Evolutionary conservation across 805 yeast species (phyloP).

Genomic region (Nadsonia fulvescens): DNA sequence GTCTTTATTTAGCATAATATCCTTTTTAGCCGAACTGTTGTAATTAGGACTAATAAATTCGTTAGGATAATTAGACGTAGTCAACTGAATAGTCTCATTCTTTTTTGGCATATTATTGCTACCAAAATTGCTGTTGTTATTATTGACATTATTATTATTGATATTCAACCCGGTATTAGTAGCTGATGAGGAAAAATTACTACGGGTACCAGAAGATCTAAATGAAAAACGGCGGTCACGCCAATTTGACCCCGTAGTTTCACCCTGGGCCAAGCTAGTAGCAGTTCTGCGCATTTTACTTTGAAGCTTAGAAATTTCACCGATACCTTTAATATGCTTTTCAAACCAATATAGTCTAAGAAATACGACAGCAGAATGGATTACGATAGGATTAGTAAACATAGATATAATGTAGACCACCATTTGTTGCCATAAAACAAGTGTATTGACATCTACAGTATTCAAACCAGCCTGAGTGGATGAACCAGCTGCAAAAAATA

Average conservation of each 20-base stretch:
- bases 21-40: too few species aligned
- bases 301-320: slow-evolving; percentile 56
- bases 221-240: slow-evolving; percentile 5
- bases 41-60: too few species aligned
- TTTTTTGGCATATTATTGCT: too few species aligned
- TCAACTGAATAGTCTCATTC: too few species aligned
- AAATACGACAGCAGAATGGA: slow-evolving; percentile 62
- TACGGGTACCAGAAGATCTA: too few species aligned
- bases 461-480: slow-evolving; percentile 86
- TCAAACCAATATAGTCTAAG: slow-evolving; percentile 81
- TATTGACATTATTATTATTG: too few species aligned
- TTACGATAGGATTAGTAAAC: slow-evolving; percentile 72
- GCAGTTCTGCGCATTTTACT: slow-evolving; percentile 69
- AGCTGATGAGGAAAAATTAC: neutral
- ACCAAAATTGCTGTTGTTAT: too few species aligned
- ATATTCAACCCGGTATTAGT: neutral
- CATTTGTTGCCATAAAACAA: slow-evolving; percentile 67
- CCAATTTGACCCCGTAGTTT: slow-evolving; percentile 6
- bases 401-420: slow-evolving; percentile 42
- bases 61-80: too few species aligned
- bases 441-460: slow-evolving; percentile 47
- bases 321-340: slow-evolving; percentile 67
- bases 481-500: slow-evolving; percentile 62
- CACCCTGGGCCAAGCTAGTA: slow-evolving; percentile 40
- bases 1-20: too few species aligned